Conservation (phyloP, 495 filamentous ascomycete genomes). For the Bryoglossum gracile region DNA sequence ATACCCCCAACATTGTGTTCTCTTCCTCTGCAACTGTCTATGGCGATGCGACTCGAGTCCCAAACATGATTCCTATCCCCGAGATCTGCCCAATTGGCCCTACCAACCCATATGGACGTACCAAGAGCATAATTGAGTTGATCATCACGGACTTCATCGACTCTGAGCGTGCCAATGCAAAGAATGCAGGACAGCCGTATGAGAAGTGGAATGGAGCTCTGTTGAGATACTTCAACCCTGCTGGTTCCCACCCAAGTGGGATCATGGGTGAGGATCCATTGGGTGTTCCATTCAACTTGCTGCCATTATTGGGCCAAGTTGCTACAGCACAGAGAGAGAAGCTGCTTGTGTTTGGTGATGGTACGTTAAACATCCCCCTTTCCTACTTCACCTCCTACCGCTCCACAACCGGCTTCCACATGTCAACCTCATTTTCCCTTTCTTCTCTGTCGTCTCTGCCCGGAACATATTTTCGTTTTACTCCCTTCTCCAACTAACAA, state of each 20-base stretch:
- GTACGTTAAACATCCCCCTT: too few species aligned
- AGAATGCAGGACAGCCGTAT: conserved; percentile 68
- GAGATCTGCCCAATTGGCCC: conserved; percentile 93
- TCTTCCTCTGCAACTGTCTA: conserved; percentile 95
- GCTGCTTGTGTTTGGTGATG: conserved; percentile 87
- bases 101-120: conserved; percentile 95
- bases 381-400: too few species aligned
- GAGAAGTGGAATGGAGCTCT: conserved; percentile 90
- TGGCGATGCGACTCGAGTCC: conserved; percentile 91
- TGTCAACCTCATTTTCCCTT: too few species aligned
- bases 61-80: conserved; percentile 98
- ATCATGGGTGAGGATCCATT: conserved; percentile 98
- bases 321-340: conserved; percentile 93
- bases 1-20: conserved; percentile 96
- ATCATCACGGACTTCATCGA: conserved; percentile 88
- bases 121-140: conserved; percentile 83
- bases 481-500: too few species aligned
- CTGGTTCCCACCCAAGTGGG: conserved; percentile 87
- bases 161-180: conserved; percentile 74
- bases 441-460: too few species aligned
- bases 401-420: too few species aligned
- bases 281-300: conserved; percentile 91
- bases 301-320: conserved; percentile 90
- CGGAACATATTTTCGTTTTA: too few species aligned
- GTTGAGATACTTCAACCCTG: conserved; percentile 96